A percentile compares a stretch with the other conserved stretches of the same genome.
Evolutionary conservation across 2,329 filamentous ascomycete species (phyloP).

Genomic region (Metarhizium sp.): DNA sequence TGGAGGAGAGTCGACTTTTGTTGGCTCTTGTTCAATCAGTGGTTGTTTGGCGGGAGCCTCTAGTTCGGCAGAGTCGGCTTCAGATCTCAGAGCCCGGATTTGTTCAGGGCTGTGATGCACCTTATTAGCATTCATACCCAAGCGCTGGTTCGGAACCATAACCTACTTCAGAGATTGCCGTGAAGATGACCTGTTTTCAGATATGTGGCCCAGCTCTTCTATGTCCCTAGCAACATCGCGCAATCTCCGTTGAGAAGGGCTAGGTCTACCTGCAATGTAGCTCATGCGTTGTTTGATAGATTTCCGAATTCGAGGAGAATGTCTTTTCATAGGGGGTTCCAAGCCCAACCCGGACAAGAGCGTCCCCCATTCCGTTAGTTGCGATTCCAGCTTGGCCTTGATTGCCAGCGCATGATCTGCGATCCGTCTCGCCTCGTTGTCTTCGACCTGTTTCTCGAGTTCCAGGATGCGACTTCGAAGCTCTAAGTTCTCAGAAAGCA

Average conservation of each 20-base stretch:
- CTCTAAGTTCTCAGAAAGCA: slow-evolving; percentile 71
- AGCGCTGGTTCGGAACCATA: slow-evolving; percentile 3
- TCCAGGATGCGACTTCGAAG: slow-evolving; percentile 62
- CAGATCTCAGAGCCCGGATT: slow-evolving; percentile 48
- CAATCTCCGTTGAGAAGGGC: slow-evolving; percentile 46
- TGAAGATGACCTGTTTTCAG: slow-evolving; percentile 60
- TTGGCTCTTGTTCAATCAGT: slow-evolving; percentile 46
- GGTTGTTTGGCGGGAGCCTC: slow-evolving; percentile 53
- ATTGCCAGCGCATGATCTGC: slow-evolving; percentile 60
- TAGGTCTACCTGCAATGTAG: slow-evolving; percentile 28
- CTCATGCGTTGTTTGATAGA: slow-evolving; percentile 31
- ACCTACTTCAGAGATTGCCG: slow-evolving; percentile 59
- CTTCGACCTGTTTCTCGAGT: slow-evolving; percentile 57
- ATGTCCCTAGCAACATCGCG: slow-evolving; percentile 46
- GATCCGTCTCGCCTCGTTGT: slow-evolving; percentile 48
- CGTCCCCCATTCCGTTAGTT: slow-evolving; percentile 59
- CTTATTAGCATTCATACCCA: neutral
- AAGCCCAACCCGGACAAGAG: slow-evolving; percentile 57
- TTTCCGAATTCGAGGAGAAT: slow-evolving; percentile 30
- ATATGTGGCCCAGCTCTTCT: slow-evolving; percentile 46
- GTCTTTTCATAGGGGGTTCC: slow-evolving; percentile 45
- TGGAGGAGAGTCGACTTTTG: slow-evolving; percentile 42
- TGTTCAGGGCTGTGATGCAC: slow-evolving; percentile 46
- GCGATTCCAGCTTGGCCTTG: slow-evolving; percentile 60
- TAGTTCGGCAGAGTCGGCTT: slow-evolving; percentile 55